phyloP scores from a whole-genome alignment of 2,329 filamentous ascomycete species.

The Didymella pomorum region DNA sequence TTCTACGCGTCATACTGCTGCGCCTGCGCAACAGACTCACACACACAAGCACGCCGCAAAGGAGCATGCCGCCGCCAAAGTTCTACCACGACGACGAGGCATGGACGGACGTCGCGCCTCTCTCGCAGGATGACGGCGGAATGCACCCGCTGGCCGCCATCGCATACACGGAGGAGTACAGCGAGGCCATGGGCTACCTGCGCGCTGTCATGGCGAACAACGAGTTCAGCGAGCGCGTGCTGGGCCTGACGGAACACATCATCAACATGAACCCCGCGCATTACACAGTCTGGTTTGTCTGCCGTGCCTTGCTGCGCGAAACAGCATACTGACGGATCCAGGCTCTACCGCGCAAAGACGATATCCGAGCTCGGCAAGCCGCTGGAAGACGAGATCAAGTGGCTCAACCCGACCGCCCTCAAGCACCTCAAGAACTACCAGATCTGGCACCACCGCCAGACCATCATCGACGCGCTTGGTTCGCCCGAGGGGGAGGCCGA shows the following conservation, averaged over 20 bases:
- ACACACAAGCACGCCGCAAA: not conserved
- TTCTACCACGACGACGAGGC: conserved; percentile 71
- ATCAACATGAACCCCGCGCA: conserved; percentile 95
- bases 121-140: conserved; percentile 82
- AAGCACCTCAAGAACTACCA: conserved; percentile 97
- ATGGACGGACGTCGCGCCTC: conserved; percentile 86
- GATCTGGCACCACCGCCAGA: conserved; percentile 80
- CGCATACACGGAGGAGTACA: conserved; percentile 87
- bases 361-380: conserved; percentile 72
- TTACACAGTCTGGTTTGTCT: conserved; percentile 87
- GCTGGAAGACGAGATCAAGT: conserved; percentile 76
- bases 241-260: conserved; percentile 85
- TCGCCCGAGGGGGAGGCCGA: conserved; percentile 72
- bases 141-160: conserved; percentile 84
- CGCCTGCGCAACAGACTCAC: conserved; percentile 4
- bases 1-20: conserved; percentile 12
- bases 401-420: conserved; percentile 85
- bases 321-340: conserved; percentile 40
- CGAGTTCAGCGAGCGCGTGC: conserved; percentile 79
- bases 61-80: conserved; percentile 28
- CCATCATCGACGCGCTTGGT: conserved; percentile 63
- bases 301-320: not conserved
- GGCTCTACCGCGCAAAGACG: conserved; percentile 85
- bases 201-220: conserved; percentile 90
- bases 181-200: conserved; percentile 91